These are phyloP conservation scores for Soucietia sequanensis DNA, from an alignment of 805 yeast genomes.

Conservation along the genomic window DNA sequence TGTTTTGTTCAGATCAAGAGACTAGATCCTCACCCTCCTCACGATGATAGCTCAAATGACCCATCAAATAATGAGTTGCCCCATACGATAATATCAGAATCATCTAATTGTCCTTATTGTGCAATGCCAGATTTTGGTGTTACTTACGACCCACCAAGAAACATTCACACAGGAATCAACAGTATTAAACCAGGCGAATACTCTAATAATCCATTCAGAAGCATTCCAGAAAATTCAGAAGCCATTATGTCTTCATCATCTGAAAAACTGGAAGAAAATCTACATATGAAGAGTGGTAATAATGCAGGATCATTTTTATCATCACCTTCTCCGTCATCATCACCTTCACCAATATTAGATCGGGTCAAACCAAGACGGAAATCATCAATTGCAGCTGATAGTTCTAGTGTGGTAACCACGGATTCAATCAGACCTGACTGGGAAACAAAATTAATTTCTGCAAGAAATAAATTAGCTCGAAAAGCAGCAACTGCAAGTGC, in stretches of 20 bases:
- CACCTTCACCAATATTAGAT: too few relatives aligned
- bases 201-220: constrained; percentile 9
- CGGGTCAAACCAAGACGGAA: constrained; percentile 20
- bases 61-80: constrained; percentile 41
- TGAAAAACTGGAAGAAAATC: neutral
- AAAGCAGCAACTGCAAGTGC: constrained; percentile 94
- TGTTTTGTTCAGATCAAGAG: constrained; percentile 96
- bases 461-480: constrained; percentile 75
- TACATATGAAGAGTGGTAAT: too few relatives aligned
- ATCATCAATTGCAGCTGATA: constrained; percentile 59
- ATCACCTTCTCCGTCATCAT: too few relatives aligned
- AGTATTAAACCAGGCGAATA: constrained; percentile 53
- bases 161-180: constrained; percentile 54
- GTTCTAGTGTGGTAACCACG: constrained; percentile 70
- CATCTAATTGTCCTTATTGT: constrained; percentile 92
- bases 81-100: constrained; percentile 74
- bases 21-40: constrained; percentile 90
- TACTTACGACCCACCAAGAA: constrained; percentile 64
- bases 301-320: too few relatives aligned
- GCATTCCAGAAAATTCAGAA: constrained; percentile 9
- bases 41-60: constrained; percentile 42
- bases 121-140: constrained; percentile 85
- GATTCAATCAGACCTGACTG: constrained; percentile 92
- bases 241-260: constrained; percentile 9
- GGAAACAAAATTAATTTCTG: constrained; percentile 71